Conservation (phyloP, 371 early-diverging fungal species). For the Basidiobolus meristosporus region DNA sequence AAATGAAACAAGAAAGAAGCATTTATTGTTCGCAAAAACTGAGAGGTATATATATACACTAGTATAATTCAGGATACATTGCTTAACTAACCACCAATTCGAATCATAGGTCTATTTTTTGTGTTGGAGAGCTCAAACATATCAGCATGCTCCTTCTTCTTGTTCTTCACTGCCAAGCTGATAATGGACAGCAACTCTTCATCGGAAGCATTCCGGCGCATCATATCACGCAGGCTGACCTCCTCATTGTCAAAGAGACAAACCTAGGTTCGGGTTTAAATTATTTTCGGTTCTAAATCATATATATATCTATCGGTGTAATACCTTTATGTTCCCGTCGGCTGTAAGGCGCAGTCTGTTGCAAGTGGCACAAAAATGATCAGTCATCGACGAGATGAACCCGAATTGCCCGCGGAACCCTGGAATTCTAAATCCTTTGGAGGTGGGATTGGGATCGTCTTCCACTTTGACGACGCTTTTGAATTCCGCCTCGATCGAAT, state of each 20-base stretch:
- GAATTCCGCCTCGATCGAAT: constrained; percentile 25
- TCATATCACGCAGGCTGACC: constrained; percentile 58
- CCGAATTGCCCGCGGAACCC: constrained; percentile 76
- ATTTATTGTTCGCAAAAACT: no score
- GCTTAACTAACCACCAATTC: constrained; percentile 73
- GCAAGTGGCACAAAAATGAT: constrained; percentile 85
- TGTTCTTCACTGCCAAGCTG: constrained; percentile 59
- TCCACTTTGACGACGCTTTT: constrained; percentile 32
- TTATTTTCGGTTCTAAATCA: not conserved
- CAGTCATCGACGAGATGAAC: constrained; percentile 90
- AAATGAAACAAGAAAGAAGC: no score
- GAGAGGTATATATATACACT: no score
- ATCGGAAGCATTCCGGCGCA: constrained; percentile 47
- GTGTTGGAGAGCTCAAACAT: constrained; percentile 57
- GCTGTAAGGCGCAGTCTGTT: constrained; percentile 85
- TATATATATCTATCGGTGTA: no score
- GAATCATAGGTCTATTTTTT: constrained; percentile 86
- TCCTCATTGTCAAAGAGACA: constrained; percentile 85
- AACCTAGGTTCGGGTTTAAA: constrained; percentile 19
- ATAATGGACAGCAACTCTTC: constrained; percentile 45
- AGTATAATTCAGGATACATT: not conserved
- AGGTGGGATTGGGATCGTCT: constrained; percentile 71
- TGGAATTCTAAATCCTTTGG: constrained; percentile 52
- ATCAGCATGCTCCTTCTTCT: constrained; percentile 82
- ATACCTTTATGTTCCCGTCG: constrained; percentile 82